These are phyloP conservation scores for Phialophora verrucosa DNA, from an alignment of 2,329 filamentous ascomycete species.

Conservation along the genomic window DNA sequence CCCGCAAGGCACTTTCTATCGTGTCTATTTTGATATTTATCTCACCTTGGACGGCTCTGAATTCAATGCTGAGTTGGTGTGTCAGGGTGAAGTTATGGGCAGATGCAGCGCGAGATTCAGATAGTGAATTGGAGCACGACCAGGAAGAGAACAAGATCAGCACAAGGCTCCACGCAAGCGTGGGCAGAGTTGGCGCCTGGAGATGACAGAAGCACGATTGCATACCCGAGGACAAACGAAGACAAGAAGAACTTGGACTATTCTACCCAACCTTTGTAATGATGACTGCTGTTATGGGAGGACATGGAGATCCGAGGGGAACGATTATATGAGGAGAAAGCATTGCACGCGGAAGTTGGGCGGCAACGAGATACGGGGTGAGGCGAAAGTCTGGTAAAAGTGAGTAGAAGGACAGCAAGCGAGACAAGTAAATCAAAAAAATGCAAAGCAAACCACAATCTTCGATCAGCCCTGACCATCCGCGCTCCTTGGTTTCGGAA, in stretches of 20 bases:
- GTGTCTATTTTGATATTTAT: slow-evolving; percentile 73
- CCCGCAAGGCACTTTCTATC: slow-evolving; percentile 93
- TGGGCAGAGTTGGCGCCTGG: neutral
- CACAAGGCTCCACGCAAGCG: neutral
- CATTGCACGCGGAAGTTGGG: neutral
- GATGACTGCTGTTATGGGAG: neutral
- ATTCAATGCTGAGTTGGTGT: slow-evolving; percentile 98
- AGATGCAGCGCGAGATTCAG: slow-evolving; percentile 89
- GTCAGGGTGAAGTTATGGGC: slow-evolving; percentile 98
- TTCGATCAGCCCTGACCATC: neutral
- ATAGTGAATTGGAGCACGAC: slow-evolving; percentile 46
- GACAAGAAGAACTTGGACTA: slow-evolving; percentile 7
- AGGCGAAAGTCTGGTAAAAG: neutral
- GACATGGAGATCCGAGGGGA: neutral
- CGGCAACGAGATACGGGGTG: neutral
- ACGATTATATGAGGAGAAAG: neutral
- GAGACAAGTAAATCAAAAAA: neutral
- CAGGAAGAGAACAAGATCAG: neutral
- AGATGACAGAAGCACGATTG: neutral
- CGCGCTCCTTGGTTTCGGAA: neutral
- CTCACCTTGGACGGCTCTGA: slow-evolving; percentile 95
- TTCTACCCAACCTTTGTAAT: slow-evolving; percentile 6
- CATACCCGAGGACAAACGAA: slow-evolving; percentile 8
- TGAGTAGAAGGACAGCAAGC: slow-evolving; percentile 1
- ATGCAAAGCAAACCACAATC: neutral